A percentile compares a stretch with the other conserved stretches of the same genome.
Evolutionary conservation across 768 basidiomycete genomes (phyloP).

Genomic region (Naematelia encephala): DNA sequence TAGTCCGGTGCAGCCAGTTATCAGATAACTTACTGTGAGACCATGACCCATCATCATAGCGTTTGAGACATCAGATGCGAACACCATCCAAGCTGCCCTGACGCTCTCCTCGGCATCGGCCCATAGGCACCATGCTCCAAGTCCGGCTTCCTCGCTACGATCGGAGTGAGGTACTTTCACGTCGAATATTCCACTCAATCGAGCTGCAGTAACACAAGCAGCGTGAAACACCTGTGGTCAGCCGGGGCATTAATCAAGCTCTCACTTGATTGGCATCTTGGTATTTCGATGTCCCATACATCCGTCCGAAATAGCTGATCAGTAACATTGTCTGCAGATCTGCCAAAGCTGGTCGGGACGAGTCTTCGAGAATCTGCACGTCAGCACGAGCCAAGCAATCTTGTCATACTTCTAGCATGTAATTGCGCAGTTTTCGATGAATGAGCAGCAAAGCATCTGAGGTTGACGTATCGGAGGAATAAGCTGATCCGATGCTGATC

Average conservation of each 20-base stretch:
- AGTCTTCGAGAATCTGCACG: neutral
- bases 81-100: constrained; percentile 8
- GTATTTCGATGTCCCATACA: constrained; percentile 3
- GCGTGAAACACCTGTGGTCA: constrained; percentile 8
- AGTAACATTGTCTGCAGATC: constrained; percentile 3
- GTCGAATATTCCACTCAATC: constrained; percentile 5
- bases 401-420: constrained; percentile 6
- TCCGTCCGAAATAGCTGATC: constrained; percentile 7
- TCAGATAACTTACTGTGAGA: constrained; percentile 1
- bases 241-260: neutral
- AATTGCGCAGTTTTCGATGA: constrained; percentile 5
- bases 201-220: neutral
- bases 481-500: constrained; percentile 6
- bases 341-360: neutral
- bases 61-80: constrained; percentile 4
- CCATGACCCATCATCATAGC: constrained; percentile 5
- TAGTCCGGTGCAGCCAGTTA: neutral
- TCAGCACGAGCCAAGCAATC: neutral
- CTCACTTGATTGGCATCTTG: constrained; percentile 9
- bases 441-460: neutral
- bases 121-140: constrained; percentile 7
- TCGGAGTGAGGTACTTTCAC: neutral
- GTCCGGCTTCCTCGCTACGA: neutral
- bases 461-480: neutral
- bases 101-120: constrained; percentile 8